These are phyloP conservation scores for Pyrrhoderma noxium DNA, from an alignment of 1,284 basidiomycete species.

Conservation along the genomic window DNA sequence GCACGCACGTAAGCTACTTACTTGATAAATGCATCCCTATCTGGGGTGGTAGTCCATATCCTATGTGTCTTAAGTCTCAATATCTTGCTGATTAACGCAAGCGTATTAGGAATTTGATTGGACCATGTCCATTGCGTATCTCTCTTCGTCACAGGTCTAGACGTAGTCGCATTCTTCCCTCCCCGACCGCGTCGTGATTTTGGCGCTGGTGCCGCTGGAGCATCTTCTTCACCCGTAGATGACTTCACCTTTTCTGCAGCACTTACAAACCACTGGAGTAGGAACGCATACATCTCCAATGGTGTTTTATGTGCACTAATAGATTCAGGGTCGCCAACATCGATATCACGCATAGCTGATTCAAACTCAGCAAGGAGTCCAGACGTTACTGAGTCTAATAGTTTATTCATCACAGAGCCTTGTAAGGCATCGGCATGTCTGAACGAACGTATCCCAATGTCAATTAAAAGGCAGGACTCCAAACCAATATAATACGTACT, in stretches of 20 bases:
- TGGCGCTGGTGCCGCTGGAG: conserved; percentile 34
- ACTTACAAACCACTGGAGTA: conserved; percentile 78
- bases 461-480: too few relatives aligned
- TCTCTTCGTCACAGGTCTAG: conserved; percentile 36
- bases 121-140: conserved; percentile 65
- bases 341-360: conserved; percentile 54
- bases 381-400: conserved; percentile 71
- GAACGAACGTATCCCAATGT: neutral
- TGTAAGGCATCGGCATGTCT: conserved; percentile 50
- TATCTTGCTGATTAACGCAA: conserved; percentile 65
- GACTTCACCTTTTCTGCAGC: conserved; percentile 69
- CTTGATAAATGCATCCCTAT: conserved; percentile 80
- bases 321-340: conserved; percentile 63
- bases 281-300: conserved; percentile 84
- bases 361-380: conserved; percentile 68
- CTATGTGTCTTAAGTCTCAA: conserved; percentile 71
- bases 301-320: conserved; percentile 64
- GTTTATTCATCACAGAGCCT: conserved; percentile 60
- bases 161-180: conserved; percentile 43
- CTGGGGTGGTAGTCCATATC: conserved; percentile 82
- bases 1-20: conserved; percentile 31
- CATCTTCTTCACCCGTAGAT: conserved; percentile 40
- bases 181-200: conserved; percentile 52
- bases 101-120: conserved; percentile 64
- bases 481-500: too few relatives aligned